Evolutionary conservation across 495 filamentous ascomycete genomes (phyloP), one percentile per base, ranked within the genome.

Genomic region (Podospora tetraspora): DNA sequence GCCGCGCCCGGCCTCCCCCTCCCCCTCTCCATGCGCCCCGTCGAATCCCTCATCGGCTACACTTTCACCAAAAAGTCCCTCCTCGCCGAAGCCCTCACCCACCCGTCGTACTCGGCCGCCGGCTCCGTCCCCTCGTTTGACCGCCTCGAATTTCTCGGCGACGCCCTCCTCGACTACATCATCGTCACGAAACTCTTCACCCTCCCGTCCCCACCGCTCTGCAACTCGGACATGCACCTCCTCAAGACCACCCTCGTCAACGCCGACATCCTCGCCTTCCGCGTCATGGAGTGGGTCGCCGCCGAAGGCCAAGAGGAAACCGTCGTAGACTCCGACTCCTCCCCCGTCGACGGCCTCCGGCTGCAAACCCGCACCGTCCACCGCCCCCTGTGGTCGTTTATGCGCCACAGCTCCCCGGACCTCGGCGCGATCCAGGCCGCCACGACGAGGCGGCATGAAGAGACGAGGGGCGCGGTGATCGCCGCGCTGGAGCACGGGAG

Each of bases 111-210:
- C 71, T 80, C 78, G 43, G 30, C 63, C 21, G 69, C 66, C 3
- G 59, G 57, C 10, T 76, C 80, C 57, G 80, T 86, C 64, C 81
- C 86, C 37, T 94, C 90, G 8, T 92, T 96, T 75, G 90, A 98
- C 70, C 88, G 94, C 0, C 84, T 97, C 16, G 95, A 99, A 75
- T 98, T 93, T 76, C 83, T 97, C 0, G 95, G 95, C 9, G 95
- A 99, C 73, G 85, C 93, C 0, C 79, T 97, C 12, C 86, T 99
- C 0, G 95, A 99, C 74, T 87, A 86, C 75, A 76, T 97, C 62
- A 82, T 98, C 60, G 84, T 90, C 10, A 72, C 79, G 0, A 77
- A 80, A 43, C 58, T 84, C 9, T 82, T 72, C 58, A 24, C 58
- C 32, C 57, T 70, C n/a, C 65, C 74, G 0, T 73, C 79, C 2